These are phyloP conservation scores for Fusarium sp. DNA, from an alignment of 2,329 filamentous ascomycete genomes.

Conservation along the genomic window DNA sequence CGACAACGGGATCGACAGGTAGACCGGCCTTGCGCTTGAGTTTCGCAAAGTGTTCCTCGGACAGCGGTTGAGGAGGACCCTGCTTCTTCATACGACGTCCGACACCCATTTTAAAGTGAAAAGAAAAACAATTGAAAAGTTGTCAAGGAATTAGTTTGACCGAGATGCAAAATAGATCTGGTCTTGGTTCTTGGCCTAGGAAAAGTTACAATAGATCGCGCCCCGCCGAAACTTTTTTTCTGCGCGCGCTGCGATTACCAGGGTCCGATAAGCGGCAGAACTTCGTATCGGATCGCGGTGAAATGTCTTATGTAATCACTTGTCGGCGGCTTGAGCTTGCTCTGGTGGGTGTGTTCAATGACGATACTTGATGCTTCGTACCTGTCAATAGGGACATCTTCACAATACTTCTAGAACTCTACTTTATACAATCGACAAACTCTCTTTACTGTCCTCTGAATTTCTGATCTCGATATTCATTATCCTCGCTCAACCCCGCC, in stretches of 20 bases:
- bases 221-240: constrained; percentile 57
- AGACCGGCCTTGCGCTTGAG: constrained; percentile 86
- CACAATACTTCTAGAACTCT: neutral
- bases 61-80: constrained; percentile 83
- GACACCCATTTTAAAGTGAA: constrained; percentile 75
- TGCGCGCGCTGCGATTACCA: constrained; percentile 38
- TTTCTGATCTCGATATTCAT: neutral
- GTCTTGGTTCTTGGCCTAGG: constrained; percentile 36
- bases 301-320: constrained; percentile 41
- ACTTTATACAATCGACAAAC: no score
- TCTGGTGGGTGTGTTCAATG: constrained; percentile 31
- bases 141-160: constrained; percentile 27
- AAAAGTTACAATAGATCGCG: constrained; percentile 42
- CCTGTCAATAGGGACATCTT: neutral
- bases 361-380: constrained; percentile 15
- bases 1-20: constrained; percentile 68
- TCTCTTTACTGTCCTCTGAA: neutral
- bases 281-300: constrained; percentile 43
- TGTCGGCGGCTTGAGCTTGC: constrained; percentile 17
- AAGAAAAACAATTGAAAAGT: constrained; percentile 10
- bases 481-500: constrained; percentile 38
- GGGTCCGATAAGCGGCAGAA: constrained; percentile 52
- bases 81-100: constrained; percentile 97
- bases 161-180: constrained; percentile 26
- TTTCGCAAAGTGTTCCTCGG: constrained; percentile 81